Evolutionary conservation across 2,329 filamentous ascomycete species (phyloP).

Genomic region (Colletotrichum lini): DNA sequence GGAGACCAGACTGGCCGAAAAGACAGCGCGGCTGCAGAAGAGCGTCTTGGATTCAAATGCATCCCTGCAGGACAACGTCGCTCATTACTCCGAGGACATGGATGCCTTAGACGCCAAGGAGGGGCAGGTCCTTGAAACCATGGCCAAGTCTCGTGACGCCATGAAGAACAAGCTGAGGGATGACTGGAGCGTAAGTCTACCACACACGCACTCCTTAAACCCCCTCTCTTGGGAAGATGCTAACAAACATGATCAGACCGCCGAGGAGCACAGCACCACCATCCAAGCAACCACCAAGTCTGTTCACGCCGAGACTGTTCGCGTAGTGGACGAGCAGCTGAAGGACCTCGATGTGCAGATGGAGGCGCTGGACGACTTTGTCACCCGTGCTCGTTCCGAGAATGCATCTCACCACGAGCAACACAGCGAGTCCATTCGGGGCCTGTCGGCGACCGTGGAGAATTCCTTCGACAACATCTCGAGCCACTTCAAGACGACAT

Average conservation of each 20-base stretch:
- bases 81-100: slow-evolving; percentile 79
- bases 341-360: slow-evolving; percentile 90
- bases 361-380: slow-evolving; percentile 90
- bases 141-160: slow-evolving; percentile 80
- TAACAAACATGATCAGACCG: slow-evolving; percentile 63
- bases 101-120: slow-evolving; percentile 81
- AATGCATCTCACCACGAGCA: slow-evolving; percentile 83
- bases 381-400: slow-evolving; percentile 83
- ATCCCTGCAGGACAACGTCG: slow-evolving; percentile 75
- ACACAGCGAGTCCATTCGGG: slow-evolving; percentile 76
- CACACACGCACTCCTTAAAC: slow-evolving; percentile 63
- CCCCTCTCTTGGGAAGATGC: slow-evolving; percentile 54
- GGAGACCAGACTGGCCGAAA: slow-evolving; percentile 77
- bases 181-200: slow-evolving; percentile 82
- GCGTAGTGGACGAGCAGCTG: slow-evolving; percentile 91
- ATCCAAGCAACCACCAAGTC: slow-evolving; percentile 88
- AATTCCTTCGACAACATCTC: slow-evolving; percentile 81
- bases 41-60: slow-evolving; percentile 76
- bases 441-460: slow-evolving; percentile 77
- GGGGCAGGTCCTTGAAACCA: slow-evolving; percentile 76
- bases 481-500: slow-evolving; percentile 77
- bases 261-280: slow-evolving; percentile 84
- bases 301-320: slow-evolving; percentile 91
- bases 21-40: slow-evolving; percentile 73
- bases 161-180: slow-evolving; percentile 87